These are phyloP conservation scores for Spergularia bocconei DNA, from an alignment of 148 eudicot species.

Conservation along the genomic window DNA sequence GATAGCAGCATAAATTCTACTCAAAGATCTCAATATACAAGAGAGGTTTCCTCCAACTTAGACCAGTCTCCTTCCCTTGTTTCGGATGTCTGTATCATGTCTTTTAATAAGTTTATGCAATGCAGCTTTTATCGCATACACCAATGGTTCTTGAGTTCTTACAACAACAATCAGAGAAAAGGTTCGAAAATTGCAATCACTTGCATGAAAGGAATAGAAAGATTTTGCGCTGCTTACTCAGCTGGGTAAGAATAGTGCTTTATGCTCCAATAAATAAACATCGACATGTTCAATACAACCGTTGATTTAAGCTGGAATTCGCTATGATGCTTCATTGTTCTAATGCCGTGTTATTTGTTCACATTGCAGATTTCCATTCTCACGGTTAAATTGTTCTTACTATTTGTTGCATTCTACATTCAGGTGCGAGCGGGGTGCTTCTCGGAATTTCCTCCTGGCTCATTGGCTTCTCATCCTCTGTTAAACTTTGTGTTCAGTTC, in stretches of 20 bases:
- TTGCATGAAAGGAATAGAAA: conserved; percentile 69
- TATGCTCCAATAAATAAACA: neutral
- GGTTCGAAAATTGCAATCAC: conserved; percentile 47
- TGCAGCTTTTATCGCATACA: conserved; percentile 88
- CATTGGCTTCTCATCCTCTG: conserved; percentile 80
- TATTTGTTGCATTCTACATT: conserved; percentile 20
- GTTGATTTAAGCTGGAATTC: neutral
- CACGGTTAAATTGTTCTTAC: neutral
- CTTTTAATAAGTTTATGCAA: conserved; percentile 24
- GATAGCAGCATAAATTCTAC: conserved; percentile 49
- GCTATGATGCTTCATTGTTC: neutral
- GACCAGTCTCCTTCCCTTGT: conserved; percentile 2
- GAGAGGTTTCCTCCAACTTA: conserved; percentile 58
- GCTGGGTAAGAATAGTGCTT: conserved; percentile 68
- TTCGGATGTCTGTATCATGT: conserved; percentile 19
- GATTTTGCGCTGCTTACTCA: conserved; percentile 86
- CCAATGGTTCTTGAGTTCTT: conserved; percentile 81
- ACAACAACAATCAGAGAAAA: conserved; percentile 66
- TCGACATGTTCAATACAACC: neutral
- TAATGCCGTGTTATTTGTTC: neutral
- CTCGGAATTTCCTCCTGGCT: conserved; percentile 64
- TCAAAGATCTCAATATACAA: conserved; percentile 62
- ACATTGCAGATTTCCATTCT: neutral
- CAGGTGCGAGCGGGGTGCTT: conserved; percentile 97
- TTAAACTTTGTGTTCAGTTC: conserved; percentile 80